Percentiles rank a stretch among this genome's conserved stretches.
phyloP scores from a whole-genome alignment of 129 eudicot genomes.

The Deinandra increscens region DNA sequence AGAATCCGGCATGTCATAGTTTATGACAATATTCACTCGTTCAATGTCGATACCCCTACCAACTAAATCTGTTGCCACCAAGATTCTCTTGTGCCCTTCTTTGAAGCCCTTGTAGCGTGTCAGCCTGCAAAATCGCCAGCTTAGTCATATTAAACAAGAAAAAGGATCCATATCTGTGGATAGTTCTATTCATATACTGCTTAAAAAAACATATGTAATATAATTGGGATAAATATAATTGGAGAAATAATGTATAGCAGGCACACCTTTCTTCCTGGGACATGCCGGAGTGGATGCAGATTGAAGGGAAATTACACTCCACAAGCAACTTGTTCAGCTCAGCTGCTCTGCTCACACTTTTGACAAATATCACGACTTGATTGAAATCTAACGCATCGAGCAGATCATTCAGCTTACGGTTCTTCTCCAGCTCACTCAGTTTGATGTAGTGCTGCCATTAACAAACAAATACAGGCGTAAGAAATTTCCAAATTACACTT shows the following conservation, averaged over 20 bases:
- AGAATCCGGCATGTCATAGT: constrained; percentile 98
- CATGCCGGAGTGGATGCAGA: constrained; percentile 98
- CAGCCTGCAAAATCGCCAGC: constrained; percentile 48
- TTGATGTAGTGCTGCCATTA: constrained; percentile 95
- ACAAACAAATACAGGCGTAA: neutral
- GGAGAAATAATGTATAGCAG: neutral
- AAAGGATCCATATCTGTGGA: too few relatives aligned
- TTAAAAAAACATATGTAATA: neutral
- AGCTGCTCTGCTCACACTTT: constrained; percentile 96
- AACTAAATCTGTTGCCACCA: constrained; percentile 95
- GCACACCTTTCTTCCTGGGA: constrained; percentile 94
- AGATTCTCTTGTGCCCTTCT: constrained; percentile 94
- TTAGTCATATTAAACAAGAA: neutral
- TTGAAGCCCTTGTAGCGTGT: constrained; percentile 91
- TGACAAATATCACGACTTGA: constrained; percentile 94
- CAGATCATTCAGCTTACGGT: constrained; percentile 91
- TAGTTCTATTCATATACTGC: neutral
- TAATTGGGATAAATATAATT: neutral
- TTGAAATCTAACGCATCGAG: constrained; percentile 96
- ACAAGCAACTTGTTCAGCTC: constrained; percentile 96
- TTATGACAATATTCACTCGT: constrained; percentile 93
- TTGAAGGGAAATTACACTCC: constrained; percentile 95
- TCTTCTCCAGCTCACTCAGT: constrained; percentile 92
- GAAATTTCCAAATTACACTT: neutral
- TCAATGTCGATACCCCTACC: constrained; percentile 97